Evolutionary conservation across 495 filamentous ascomycete species (phyloP), one percentile per base, ranked within the genome.

Genomic region (Sordaria brevicollis): DNA sequence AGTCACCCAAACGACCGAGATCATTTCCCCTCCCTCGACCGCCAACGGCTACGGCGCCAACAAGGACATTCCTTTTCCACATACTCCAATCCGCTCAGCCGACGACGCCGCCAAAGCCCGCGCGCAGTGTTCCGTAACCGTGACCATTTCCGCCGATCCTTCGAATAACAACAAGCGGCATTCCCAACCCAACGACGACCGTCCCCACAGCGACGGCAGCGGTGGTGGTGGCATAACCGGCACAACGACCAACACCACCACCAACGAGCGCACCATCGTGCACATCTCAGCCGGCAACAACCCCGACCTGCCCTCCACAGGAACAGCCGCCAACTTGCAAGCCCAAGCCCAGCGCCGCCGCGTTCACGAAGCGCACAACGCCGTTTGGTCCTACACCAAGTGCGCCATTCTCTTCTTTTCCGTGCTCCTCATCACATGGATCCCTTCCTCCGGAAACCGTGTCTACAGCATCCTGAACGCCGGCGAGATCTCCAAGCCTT

Each of bases 391-490:
- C 0, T 97, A 95, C 78, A 89, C 87, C 65, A 93, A 93, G 71
- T 93, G 91, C 70, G 90, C 92, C 0, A 85, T 94, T 73, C 83
- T 96, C 19, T 96, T 95, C 82, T 97, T 97, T 76, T 83, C 89
- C 33, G 91, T 91, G 0, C 82, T 96, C 57, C 82, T 93, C 65
- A 86, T 94, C 35, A 93, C 92, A 25, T 96, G 93, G 93, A 89
- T 94, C 8, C 93, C 93, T 0, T 94, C 92, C 0, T 90, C 88
- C 17, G 83, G 89, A 68, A 96, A 96, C 79, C 85, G 93, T n/a
- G 86, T 93, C 19, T 93, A 91, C 78, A 85, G 83, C 25, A 76
- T 94, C 33, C 80, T 87, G 4, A 79, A 89, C 73, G 79, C 82
- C 0, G 81, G 86, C 31, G 65, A 83, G 2, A 77, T 85, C 7